Percentiles rank a stretch among this genome's conserved stretches.
These are phyloP conservation scores for Leccinum imitatum DNA, from an alignment of 768 basidiomycete species.

Conservation along the genomic window DNA sequence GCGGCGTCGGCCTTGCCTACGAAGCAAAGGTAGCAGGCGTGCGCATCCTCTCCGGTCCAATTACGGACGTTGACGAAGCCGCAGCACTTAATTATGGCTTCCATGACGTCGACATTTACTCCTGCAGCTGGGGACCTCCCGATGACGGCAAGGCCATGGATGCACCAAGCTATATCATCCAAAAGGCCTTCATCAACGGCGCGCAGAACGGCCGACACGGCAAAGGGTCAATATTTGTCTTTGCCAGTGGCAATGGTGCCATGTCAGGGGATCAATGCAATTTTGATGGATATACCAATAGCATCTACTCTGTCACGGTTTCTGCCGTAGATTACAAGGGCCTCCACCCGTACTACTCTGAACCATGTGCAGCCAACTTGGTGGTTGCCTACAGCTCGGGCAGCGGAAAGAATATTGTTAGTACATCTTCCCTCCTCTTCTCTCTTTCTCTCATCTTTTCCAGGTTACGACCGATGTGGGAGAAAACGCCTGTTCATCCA, in stretches of 20 bases:
- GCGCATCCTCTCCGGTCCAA: conserved; percentile 92
- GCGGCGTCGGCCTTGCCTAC: conserved; percentile 94
- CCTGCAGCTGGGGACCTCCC: conserved; percentile 97
- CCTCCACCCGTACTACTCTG: conserved; percentile 94
- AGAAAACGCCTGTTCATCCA: conserved; percentile 72
- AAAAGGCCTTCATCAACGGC: conserved; percentile 93
- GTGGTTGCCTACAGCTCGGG: conserved; percentile 96
- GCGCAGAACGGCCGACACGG: conserved; percentile 86
- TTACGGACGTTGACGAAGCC: conserved; percentile 95
- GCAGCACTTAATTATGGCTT: conserved; percentile 92
- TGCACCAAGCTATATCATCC: conserved; percentile 84
- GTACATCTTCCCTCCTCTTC: conserved; percentile 31
- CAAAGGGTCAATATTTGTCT: conserved; percentile 93
- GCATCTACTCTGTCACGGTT: conserved; percentile 94
- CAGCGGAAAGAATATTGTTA: conserved; percentile 87
- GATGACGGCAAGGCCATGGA: conserved; percentile 97
- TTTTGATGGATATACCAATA: conserved; percentile 99
- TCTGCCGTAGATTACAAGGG: conserved; percentile 94
- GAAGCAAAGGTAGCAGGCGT: conserved; percentile 89
- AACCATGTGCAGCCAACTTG: conserved; percentile 97
- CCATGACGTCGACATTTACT: conserved; percentile 86
- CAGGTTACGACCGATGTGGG: conserved; percentile 96
- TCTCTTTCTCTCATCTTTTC: conserved; percentile 15
- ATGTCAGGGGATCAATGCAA: conserved; percentile 94
- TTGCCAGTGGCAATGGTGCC: conserved; percentile 97